These are phyloP conservation scores for Typha latifolia DNA, from an alignment of 176 grass and related monocot species.

Conservation along the genomic window DNA sequence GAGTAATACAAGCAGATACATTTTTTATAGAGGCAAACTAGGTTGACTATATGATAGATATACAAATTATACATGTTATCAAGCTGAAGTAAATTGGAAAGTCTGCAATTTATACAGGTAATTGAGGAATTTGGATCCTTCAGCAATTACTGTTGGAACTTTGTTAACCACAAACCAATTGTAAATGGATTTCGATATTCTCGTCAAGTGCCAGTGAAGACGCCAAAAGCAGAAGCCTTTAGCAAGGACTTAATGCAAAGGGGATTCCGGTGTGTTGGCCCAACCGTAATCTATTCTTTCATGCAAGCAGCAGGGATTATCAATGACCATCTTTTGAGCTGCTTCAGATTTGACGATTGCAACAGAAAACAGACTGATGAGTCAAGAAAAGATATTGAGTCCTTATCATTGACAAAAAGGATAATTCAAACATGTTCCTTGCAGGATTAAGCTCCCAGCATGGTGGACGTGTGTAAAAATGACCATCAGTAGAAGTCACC, in stretches of 20 bases:
- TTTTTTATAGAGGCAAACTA: neutral
- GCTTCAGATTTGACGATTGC: conserved; percentile 44
- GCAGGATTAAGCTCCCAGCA: no score
- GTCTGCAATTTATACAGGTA: conserved; percentile 20
- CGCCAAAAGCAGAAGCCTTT: conserved; percentile 48
- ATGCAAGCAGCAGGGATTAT: conserved; percentile 55
- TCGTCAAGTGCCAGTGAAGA: conserved; percentile 46
- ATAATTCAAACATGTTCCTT: no score
- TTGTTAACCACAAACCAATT: conserved; percentile 44
- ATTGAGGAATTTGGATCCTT: conserved; percentile 50
- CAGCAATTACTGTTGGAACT: conserved; percentile 51
- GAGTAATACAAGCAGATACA: no score
- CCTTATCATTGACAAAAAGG: neutral
- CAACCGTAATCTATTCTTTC: conserved; percentile 54
- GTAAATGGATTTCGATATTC: conserved; percentile 33
- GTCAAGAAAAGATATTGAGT: conserved; percentile 1
- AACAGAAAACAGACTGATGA: conserved; percentile 3
- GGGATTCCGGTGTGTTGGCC: conserved; percentile 50
- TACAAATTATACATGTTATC: neutral
- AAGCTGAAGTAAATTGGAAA: neutral
- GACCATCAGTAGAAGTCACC: no score
- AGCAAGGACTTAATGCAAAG: conserved; percentile 62
- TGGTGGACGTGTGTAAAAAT: no score
- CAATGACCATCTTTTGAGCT: conserved; percentile 42
- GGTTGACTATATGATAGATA: neutral